These are phyloP conservation scores for Aphanomyces stellatus DNA, from an alignment of 352 stramenopile species.

Conservation along the genomic window DNA sequence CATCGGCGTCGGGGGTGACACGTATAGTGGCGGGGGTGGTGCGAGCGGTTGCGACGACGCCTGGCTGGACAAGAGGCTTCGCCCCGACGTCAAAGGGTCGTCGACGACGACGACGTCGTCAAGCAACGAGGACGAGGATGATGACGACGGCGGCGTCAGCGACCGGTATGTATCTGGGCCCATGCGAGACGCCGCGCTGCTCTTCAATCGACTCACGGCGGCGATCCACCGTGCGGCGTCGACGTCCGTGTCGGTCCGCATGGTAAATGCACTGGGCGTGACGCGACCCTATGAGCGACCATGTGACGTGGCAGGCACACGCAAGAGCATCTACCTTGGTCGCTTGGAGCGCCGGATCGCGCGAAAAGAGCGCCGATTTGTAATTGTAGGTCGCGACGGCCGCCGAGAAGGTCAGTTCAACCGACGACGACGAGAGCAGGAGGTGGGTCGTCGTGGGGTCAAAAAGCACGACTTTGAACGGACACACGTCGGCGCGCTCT, in stretches of 20 bases:
- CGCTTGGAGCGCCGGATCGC: background rate
- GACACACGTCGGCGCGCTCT: background rate
- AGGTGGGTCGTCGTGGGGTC: background rate
- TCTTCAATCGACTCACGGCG: background rate
- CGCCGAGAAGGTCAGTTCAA: background rate
- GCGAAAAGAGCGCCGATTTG: background rate
- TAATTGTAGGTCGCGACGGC: background rate
- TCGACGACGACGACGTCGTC: background rate
- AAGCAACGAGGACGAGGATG: background rate
- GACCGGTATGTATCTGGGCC: background rate
- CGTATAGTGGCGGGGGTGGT: background rate
- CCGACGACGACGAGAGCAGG: background rate
- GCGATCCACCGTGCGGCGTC: background rate
- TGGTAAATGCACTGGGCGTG: background rate
- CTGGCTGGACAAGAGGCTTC: background rate
- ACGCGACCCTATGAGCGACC: background rate
- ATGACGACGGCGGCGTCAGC: background rate
- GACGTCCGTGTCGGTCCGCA: background rate
- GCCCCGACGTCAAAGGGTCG: background rate
- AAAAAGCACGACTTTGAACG: conserved; percentile 10
- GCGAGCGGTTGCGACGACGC: background rate
- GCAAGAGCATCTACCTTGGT: background rate
- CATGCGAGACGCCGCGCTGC: background rate
- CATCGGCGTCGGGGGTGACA: no score
- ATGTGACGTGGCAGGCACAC: background rate